Evolutionary conservation across 495 filamentous ascomycete genomes (phyloP).

Genomic region (Penicillium robsamsonii): DNA sequence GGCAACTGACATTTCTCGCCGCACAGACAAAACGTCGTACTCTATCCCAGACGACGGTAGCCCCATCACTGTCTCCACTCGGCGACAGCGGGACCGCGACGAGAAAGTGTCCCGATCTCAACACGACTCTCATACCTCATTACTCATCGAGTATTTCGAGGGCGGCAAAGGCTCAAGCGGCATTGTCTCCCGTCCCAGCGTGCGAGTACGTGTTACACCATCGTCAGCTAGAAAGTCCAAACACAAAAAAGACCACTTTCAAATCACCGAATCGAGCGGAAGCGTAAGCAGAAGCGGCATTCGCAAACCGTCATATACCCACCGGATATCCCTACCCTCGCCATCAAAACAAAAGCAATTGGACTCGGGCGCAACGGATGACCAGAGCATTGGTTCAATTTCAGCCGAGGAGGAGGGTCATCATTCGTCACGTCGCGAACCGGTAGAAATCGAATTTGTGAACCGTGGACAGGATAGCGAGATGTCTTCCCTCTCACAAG

Average conservation of each 20-base stretch:
- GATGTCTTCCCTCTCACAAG: constrained; percentile 57
- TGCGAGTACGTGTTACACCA: constrained; percentile 91
- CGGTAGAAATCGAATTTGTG: constrained; percentile 83
- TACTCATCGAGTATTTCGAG: constrained; percentile 98
- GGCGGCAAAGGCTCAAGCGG: constrained; percentile 66
- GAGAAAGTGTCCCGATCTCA: constrained; percentile 50
- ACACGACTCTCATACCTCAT: constrained; percentile 77
- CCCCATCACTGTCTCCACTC: constrained; percentile 80
- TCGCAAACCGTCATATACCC: constrained; percentile 63
- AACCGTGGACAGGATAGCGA: constrained; percentile 57
- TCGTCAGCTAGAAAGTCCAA: constrained; percentile 58
- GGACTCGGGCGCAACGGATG: constrained; percentile 45
- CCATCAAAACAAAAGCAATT: constrained; percentile 52
- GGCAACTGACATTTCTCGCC: constrained; percentile 72
- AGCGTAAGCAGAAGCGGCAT: constrained; percentile 31
- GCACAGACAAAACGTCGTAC: constrained; percentile 79
- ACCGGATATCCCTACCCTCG: constrained; percentile 60
- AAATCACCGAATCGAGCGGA: constrained; percentile 71
- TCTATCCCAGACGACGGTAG: constrained; percentile 95
- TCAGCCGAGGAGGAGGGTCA: constrained; percentile 77
- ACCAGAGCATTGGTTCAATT: constrained; percentile 59
- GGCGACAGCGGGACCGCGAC: constrained; percentile 53
- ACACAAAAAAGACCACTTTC: constrained; percentile 61
- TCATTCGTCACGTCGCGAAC: constrained; percentile 60
- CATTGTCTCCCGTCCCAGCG: constrained; percentile 74